Evolutionary conservation across 495 filamentous ascomycete species (phyloP), one percentile per base, ranked within the genome.

Genomic region (Penicillium arizonense): DNA sequence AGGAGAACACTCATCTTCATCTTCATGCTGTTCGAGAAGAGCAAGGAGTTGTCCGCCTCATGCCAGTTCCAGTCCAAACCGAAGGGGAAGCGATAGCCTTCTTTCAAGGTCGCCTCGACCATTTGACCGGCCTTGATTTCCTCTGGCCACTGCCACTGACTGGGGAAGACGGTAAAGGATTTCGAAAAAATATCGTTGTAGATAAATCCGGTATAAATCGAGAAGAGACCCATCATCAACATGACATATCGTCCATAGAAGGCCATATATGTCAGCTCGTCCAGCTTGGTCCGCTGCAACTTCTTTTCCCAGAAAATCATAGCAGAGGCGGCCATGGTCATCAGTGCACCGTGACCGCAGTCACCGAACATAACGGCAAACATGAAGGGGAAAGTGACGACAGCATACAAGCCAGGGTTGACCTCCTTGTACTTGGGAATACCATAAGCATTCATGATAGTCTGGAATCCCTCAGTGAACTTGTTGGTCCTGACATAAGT

Each of bases 291-390:
- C 61, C 89, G 89, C 13, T 59, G 63, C 38, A 98, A 77, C 52
- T 84, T 85, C 74, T 89, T 89, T 75, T 99, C 94, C 75, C 83
- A 96, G 75, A 93, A 90, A 57, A 97, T 96, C 91, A 99, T 95
- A 33, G 90, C 87, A 23, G 80, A 52, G 23, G 95, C 88, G 56
- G 88, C 84, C 46, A 83, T 59, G 12, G 88, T 78, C 88, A 97
- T 91, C 60, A 99, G 85, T 55, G 80, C 61, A 54, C 93, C 94
- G 65, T 99, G 94, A 23, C 94, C 94, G 55, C 96, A 82, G 70
- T 97, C 94, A 67, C 94, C 94, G 61, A 97, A 97, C 94, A 97
- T 97, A 79, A 97, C 93, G 24, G 95, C 95, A 67, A 99, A 99
- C 37, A 97, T 74, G 76, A 99, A 97, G 11, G 94, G 94, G 70